These are phyloP conservation scores for Magnolia changhungtana DNA, from an alignment of 164 flowering plant genomes.

Conservation along the genomic window DNA sequence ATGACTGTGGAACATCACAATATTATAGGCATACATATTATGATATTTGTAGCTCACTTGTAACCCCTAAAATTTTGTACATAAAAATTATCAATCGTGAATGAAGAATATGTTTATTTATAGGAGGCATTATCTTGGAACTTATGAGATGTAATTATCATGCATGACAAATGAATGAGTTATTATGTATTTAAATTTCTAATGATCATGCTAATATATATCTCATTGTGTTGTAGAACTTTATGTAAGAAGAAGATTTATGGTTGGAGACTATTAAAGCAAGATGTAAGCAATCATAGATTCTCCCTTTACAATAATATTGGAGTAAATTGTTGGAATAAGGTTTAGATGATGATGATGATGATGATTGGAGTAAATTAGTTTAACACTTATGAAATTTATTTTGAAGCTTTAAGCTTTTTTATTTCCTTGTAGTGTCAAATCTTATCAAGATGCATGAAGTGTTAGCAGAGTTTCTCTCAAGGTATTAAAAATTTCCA, in stretches of 20 bases:
- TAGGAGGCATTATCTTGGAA: not conserved
- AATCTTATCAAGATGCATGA: conserved; percentile 81
- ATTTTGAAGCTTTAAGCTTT: not conserved
- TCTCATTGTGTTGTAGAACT: conserved; percentile 34
- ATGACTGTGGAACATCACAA: not conserved
- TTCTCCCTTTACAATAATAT: not conserved
- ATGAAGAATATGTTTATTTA: too few relatives aligned
- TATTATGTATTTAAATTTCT: not conserved
- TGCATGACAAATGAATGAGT: not conserved
- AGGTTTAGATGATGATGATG: too few relatives aligned
- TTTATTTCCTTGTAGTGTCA: conserved; percentile 43
- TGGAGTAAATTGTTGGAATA: not conserved
- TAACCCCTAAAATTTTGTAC: not conserved
- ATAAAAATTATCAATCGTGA: not conserved
- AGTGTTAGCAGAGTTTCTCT: conserved; percentile 72
- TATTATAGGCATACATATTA: not conserved
- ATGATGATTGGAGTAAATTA: not conserved
- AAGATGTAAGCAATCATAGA: conserved; percentile 43
- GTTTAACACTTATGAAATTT: not conserved
- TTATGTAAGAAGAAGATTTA: conserved; percentile 52
- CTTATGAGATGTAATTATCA: not conserved
- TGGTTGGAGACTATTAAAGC: conserved; percentile 63
- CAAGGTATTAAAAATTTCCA: conserved; percentile 48
- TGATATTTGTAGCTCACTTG: not conserved
- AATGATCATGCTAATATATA: not conserved